These are phyloP conservation scores for Casuarina equisetifolia DNA, from an alignment of 306 rosid species.

Conservation along the genomic window DNA sequence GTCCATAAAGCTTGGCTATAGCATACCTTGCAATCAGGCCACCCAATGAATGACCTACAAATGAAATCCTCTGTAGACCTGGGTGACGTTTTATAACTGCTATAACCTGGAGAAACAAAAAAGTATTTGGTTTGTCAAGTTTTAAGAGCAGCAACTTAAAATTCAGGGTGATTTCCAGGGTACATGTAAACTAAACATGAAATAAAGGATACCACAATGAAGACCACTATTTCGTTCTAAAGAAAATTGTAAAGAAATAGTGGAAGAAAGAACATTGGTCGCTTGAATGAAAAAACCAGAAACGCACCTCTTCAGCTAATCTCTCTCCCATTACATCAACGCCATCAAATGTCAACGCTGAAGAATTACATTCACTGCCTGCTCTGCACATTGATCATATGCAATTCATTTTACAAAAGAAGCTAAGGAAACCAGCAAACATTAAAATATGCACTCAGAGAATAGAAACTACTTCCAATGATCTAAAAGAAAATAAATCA, in stretches of 20 bases:
- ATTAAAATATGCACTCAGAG: constrained; percentile 18
- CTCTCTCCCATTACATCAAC: constrained; percentile 87
- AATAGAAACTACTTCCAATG: not conserved
- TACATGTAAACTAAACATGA: constrained; percentile 1
- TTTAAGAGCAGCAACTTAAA: constrained; percentile 13
- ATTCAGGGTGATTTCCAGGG: not conserved
- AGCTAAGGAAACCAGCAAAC: not conserved
- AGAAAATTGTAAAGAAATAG: constrained; percentile 11
- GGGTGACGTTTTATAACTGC: constrained; percentile 59
- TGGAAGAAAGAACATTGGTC: constrained; percentile 2
- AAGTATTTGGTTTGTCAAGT: not conserved
- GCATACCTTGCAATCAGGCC: constrained; percentile 82
- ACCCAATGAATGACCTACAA: constrained; percentile 77
- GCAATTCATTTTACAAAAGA: constrained; percentile 33
- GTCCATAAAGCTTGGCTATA: constrained; percentile 67
- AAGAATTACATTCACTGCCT: constrained; percentile 75
- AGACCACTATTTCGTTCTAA: not conserved
- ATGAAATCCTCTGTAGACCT: constrained; percentile 67
- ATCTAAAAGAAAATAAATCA: not conserved
- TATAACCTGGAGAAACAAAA: constrained; percentile 47
- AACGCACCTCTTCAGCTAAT: constrained; percentile 73
- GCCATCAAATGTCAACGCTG: constrained; percentile 77
- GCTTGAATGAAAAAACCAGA: constrained; percentile 1
- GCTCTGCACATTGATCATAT: constrained; percentile 31
- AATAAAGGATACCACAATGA: not conserved